Evolutionary conservation across 176 grass and related monocot genomes (phyloP), one percentile per base, ranked within the genome.

Genomic region (Cenchrus fungigraminus): DNA sequence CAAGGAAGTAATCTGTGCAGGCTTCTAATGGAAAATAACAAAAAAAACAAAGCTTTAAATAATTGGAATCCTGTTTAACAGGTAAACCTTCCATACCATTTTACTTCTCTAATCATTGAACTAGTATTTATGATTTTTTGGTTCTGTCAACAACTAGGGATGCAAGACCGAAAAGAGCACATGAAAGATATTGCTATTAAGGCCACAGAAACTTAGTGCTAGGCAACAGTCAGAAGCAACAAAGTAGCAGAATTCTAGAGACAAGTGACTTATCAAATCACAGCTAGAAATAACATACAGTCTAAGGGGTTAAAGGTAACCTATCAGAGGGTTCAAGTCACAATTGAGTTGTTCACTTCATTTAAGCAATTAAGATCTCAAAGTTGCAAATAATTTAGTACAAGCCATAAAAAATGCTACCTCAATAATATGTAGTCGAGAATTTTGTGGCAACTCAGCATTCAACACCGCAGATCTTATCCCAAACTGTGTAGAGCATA

Each of bases 391-490:
- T 10, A 67, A 78, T 37, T 66, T 73, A 79, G 78, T 65, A 76
- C 10, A 49, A 83, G 52, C 47, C 47, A 6, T 62, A 12, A 37
- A 87, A 68, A 72, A 84, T 71, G 16, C 66, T 89, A 92, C 96
- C 93, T 92, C 88, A 74, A 98, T 92, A 80, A 98, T 98, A 91
- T 98, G 93, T 68, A 98, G 79, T 49, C 96, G 96, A 68, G 96
- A 98, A 90, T 98, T 98, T 82, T 98, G 96, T 74, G 96, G 96
- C 79, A 98, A 92, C 79, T 98, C 93, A 84, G 93, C 96, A 87
- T 98, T 98, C 79, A 98, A 74, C 46, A 98, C 89, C 19, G 91
- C 87, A 94, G 93, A 98, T 88, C 84, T 92, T 88, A 98, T 94
- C 50, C 86, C 93, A 79, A 98, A 95, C 96, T 98, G 87, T 83